Conservation (phyloP, 1,284 basidiomycete genomes). For the Fistulina hepatica region DNA sequence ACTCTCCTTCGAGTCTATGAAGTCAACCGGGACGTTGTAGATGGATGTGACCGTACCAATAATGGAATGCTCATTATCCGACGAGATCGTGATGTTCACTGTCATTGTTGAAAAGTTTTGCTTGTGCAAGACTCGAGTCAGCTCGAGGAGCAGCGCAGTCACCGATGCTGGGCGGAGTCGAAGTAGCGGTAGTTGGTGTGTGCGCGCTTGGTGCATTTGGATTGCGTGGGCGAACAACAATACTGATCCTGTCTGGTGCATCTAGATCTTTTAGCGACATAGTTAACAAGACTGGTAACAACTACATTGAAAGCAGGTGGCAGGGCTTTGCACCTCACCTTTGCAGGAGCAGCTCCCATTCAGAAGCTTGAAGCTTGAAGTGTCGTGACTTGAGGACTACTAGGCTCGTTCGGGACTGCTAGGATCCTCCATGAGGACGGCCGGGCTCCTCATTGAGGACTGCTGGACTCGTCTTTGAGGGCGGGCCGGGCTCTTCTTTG, state of each 20-base stretch:
- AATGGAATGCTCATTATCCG: conserved; percentile 12
- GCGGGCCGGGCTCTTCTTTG: too few relatives aligned
- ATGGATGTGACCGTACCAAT: conserved; percentile 17
- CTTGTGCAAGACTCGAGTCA: conserved; percentile 1
- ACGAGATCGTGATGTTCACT: conserved; percentile 9
- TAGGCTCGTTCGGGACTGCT: too few relatives aligned
- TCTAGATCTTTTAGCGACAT: too few relatives aligned
- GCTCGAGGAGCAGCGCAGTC: background rate
- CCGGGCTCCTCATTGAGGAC: too few relatives aligned
- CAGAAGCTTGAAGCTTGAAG: conserved; percentile 48
- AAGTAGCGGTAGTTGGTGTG: too few relatives aligned
- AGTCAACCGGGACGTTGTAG: conserved; percentile 28
- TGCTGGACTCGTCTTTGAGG: too few relatives aligned
- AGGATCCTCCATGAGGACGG: too few relatives aligned
- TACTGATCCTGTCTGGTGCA: too few relatives aligned
- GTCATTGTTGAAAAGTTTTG: conserved; percentile 3
- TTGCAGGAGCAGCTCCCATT: conserved; percentile 58
- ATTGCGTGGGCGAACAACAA: too few relatives aligned
- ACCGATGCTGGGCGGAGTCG: conserved; percentile 9
- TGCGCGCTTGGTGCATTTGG: too few relatives aligned
- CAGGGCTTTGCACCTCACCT: conserved; percentile 30
- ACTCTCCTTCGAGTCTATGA: conserved; percentile 31
- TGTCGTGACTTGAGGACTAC: conserved; percentile 66
- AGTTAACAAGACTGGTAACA: conserved; percentile 34
- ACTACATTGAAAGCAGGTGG: background rate